Conservation (phyloP, 768 basidiomycete species). For the Amanita inopinata region DNA sequence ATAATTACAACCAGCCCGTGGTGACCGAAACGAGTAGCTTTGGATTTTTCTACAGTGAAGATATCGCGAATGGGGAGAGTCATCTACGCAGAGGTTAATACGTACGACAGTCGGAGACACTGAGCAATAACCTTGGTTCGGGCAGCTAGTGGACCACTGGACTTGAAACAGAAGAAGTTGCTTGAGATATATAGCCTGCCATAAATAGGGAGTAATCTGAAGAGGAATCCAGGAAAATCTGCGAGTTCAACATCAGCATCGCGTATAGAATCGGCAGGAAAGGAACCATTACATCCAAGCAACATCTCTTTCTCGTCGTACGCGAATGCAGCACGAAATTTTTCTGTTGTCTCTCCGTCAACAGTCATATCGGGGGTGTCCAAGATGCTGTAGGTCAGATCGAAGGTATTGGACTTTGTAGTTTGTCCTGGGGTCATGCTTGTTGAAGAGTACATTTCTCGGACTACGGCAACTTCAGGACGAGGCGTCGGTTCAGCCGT, state of each 20-base stretch:
- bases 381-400: slow-evolving; percentile 73
- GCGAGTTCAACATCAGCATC: slow-evolving; percentile 10
- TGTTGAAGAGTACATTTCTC: slow-evolving; percentile 50
- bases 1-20: slow-evolving; percentile 85
- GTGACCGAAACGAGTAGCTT: slow-evolving; percentile 84
- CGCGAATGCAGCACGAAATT: slow-evolving; percentile 76
- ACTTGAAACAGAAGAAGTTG: slow-evolving; percentile 92
- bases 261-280: not conserved
- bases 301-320: slow-evolving; percentile 82
- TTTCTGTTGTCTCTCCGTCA: slow-evolving; percentile 58
- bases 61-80: slow-evolving; percentile 87
- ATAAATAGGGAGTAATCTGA: slow-evolving; percentile 79
- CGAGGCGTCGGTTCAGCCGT: slow-evolving; percentile 19
- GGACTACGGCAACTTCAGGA: slow-evolving; percentile 30
- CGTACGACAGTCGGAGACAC: not conserved
- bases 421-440: slow-evolving; percentile 19
- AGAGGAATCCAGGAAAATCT: slow-evolving; percentile 92
- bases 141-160: slow-evolving; percentile 65
- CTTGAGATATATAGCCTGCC: slow-evolving; percentile 88
- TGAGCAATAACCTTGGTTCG: slow-evolving; percentile 69
- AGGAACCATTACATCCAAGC: slow-evolving; percentile 63
- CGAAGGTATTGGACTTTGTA: slow-evolving; percentile 32
- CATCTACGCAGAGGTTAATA: slow-evolving; percentile 55
- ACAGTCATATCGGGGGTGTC: slow-evolving; percentile 58
- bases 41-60: slow-evolving; percentile 72